These are phyloP conservation scores for Aspergillus olivimuriae DNA, from an alignment of 495 filamentous ascomycete species.

Conservation along the genomic window DNA sequence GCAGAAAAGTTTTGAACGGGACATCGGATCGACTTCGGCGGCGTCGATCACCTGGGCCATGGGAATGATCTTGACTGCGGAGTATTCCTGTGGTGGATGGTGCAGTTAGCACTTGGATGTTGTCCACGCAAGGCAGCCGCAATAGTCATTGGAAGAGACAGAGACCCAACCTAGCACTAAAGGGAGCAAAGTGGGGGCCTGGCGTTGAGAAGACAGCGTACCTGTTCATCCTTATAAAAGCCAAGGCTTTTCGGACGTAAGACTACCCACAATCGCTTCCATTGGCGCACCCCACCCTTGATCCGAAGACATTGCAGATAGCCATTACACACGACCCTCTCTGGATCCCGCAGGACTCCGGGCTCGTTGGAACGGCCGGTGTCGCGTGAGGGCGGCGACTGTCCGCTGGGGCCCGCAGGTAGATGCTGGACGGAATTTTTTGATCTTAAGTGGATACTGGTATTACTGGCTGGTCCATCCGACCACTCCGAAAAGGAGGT, in stretches of 20 bases:
- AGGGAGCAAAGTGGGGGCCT: not conserved
- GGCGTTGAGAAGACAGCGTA: too few species aligned
- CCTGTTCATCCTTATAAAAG: constrained; percentile 85
- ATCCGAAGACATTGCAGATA: constrained; percentile 81
- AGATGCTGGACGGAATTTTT: constrained; percentile 29
- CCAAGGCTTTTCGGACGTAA: constrained; percentile 81
- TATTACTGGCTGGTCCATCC: constrained; percentile 46
- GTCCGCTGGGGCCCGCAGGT: constrained; percentile 23
- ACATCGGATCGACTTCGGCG: constrained; percentile 85
- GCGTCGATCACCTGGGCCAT: constrained; percentile 80
- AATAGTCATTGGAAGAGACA: too few species aligned
- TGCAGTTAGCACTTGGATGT: too few species aligned
- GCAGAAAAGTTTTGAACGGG: constrained; percentile 76
- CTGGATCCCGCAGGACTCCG: constrained; percentile 53
- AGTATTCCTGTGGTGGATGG: constrained; percentile 56
- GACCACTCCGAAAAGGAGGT: constrained; percentile 89
- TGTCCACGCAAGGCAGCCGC: not conserved
- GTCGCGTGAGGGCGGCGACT: constrained; percentile 39
- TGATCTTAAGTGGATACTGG: constrained; percentile 20
- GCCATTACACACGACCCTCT: constrained; percentile 84
- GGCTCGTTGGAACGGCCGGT: constrained; percentile 49
- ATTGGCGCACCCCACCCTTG: constrained; percentile 82
- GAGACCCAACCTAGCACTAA: too few species aligned
- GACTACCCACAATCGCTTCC: constrained; percentile 93
- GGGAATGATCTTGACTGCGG: constrained; percentile 73